Evolutionary conservation across 768 basidiomycete genomes (phyloP), one percentile per base, ranked within the genome.

Genomic region (Lactarius indigo): DNA sequence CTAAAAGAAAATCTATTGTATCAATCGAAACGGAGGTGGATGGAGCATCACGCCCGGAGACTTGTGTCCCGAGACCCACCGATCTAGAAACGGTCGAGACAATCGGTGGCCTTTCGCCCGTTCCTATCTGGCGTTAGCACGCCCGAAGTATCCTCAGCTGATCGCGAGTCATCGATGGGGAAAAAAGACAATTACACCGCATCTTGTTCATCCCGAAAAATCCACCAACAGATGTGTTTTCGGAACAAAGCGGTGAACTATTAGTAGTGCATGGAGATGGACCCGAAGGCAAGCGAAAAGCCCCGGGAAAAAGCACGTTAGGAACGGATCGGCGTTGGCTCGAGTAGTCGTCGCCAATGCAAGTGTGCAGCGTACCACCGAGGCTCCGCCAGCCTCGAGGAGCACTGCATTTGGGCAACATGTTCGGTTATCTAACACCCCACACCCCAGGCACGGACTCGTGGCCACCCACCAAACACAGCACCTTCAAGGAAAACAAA

Each of bases 361-460:
- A 17, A 17, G 28, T 64, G 63, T 56, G 28, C 4, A 57, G n/a
- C 5, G 52, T 47, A 26, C 20, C 23, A 57, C n/a, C 23, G 50
- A 57, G 61, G 31, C 6, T 12, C 30, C 23, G 30, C 37, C 15
- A 35, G 33, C 20, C 66, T 64, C 58, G 63, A 64, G 66, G 66
- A 39, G 66, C 62, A 67, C 58, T 52, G 66, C 66, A 64, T 57
- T 26, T 50, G 66, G 52, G 42, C 62, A 68, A 64, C 66, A 58
- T 68, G 66, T 60, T 59, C 62, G 58, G 33, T 6, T 7, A 15
- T 57, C 54, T 63, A 61, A 42, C 65, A 39, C 60, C 57, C 37
- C 41, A 23, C 35, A 35, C 61, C 18, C 61, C 55, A 66, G 65
- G 65, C 65, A 66, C 65, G 8, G 13, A 20, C 39, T 47, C 59